Conservation (phyloP, 1,284 basidiomycete species). For the Sparassis latifolia region DNA sequence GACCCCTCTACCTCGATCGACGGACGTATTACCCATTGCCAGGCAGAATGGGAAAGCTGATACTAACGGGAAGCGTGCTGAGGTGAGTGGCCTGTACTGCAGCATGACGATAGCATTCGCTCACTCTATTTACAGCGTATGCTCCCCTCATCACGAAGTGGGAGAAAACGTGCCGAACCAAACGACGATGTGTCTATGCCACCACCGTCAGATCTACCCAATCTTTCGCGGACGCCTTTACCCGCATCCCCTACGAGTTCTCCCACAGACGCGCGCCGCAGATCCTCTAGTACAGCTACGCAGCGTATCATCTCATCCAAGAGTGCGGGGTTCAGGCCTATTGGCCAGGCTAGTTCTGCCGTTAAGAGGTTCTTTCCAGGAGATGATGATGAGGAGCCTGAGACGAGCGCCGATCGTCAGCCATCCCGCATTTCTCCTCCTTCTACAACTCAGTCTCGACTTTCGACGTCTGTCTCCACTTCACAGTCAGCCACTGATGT, state of each 20-base stretch:
- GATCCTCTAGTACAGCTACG: background rate
- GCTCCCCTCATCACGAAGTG: conserved; percentile 1
- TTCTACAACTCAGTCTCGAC: background rate
- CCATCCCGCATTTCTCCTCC: conserved; percentile 2
- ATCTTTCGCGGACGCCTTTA: conserved; percentile 5
- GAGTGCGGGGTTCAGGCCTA: conserved; percentile 57
- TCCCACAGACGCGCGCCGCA: background rate
- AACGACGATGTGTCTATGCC: conserved; percentile 8
- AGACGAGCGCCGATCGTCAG: conserved; percentile 7
- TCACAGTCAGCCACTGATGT: background rate
- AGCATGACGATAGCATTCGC: background rate
- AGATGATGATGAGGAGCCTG: conserved; percentile 53
- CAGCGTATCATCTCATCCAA: conserved; percentile 20
- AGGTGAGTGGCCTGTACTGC: conserved; percentile 7
- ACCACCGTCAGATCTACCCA: conserved; percentile 8
- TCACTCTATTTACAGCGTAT: conserved; percentile 3
- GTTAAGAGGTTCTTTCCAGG: conserved; percentile 69
- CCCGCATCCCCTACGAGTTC: background rate
- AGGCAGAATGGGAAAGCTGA: conserved; percentile 13
- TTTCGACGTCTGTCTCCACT: background rate
- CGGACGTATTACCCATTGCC: conserved; percentile 5
- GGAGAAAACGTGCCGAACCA: background rate
- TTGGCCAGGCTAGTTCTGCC: conserved; percentile 47
- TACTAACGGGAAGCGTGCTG: conserved; percentile 14
- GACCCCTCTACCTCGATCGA: conserved; percentile 9